Base-by-base conservation (phyloP, 2,329 filamentous ascomycete genomes). In the Colletotrichum nymphaeae region DNA sequence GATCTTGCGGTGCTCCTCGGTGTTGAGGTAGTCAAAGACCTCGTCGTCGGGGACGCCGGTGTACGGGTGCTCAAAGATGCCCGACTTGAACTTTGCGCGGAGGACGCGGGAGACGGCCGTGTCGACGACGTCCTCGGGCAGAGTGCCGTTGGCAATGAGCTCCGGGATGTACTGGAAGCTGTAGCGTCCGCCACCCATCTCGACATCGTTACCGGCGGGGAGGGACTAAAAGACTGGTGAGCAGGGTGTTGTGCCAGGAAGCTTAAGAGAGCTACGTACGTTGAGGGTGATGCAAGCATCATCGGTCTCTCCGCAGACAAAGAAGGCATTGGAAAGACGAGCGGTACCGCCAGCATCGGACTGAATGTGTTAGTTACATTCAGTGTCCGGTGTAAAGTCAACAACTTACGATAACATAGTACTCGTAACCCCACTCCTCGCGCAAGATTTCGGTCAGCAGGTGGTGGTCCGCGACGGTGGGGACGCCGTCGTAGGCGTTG, bases 111-210 rank as follows among this genome's bases (percentile, higher is more conserved):
- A 86, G 2, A 94, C 93, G 4, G 93, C 93, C 9, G 84, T 88
- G 79, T 94, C 87, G n/a, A 94, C 89, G 30, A 88, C 78, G 6
- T 87, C 82, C 32, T 90, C 84, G 55, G 90, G 86, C 1, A 95
- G 82, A 69, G 88, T 90, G 0, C 92, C 91, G 1, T 88, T 85
- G 67, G 89, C 82, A 19, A 94, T 86, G 62, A 94, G 86, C 32
- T 89, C 84, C 6, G 92, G 91, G 64, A 95, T 94, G 46, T 86
- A 88, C 75, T 90, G 86, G 78, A 91, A 93, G 79, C 91, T 94
- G 84, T 90, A 94, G 24, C 90, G 92, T 24, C 93, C 93, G 52
- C 93, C 93, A 14, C 93, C 93, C 93, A 94, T 94, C 78, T 95
- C 93, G 14, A 93, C 87, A 76, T 94, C 93, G 63, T 91, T 93